These are phyloP conservation scores for Lophiostoma macrostomum DNA, from an alignment of 495 filamentous ascomycete genomes.

Conservation along the genomic window DNA sequence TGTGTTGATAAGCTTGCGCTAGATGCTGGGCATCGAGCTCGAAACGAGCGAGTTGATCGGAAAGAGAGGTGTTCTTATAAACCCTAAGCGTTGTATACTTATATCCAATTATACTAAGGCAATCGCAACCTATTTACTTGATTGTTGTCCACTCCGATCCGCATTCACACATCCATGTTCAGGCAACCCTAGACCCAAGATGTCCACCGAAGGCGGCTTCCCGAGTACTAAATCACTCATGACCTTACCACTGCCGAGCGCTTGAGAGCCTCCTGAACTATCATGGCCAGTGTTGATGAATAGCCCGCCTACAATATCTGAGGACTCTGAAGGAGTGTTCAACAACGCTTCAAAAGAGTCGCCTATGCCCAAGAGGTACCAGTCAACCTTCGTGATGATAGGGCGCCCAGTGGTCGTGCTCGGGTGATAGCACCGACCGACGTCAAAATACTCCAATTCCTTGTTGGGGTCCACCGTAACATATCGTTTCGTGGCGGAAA, in stretches of 20 bases:
- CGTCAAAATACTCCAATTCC: constrained; percentile 4
- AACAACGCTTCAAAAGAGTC: not conserved
- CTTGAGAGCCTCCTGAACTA: not conserved
- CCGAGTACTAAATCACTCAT: constrained; percentile 2
- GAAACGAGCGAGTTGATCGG: no score
- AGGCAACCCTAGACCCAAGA: not conserved
- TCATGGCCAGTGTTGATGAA: constrained; percentile 2
- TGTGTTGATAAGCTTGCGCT: no score
- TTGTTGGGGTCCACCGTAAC: not conserved
- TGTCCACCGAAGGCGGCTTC: not conserved
- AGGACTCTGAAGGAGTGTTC: not conserved
- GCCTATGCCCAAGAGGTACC: not conserved
- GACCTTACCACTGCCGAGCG: constrained; percentile 3
- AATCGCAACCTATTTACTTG: no score
- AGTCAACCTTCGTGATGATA: constrained; percentile 8
- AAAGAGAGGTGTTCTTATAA: no score
- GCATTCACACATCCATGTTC: no score
- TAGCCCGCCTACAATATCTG: not conserved
- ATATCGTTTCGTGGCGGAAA: not conserved
- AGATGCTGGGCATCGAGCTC: no score
- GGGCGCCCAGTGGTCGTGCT: not conserved
- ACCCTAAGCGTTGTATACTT: no score
- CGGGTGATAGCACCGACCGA: constrained; percentile 2
- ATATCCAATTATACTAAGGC: no score
- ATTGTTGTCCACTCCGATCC: no score